Evolutionary conservation across 352 stramenopile genomes (phyloP).

Genomic region (Pythium brassicae): DNA sequence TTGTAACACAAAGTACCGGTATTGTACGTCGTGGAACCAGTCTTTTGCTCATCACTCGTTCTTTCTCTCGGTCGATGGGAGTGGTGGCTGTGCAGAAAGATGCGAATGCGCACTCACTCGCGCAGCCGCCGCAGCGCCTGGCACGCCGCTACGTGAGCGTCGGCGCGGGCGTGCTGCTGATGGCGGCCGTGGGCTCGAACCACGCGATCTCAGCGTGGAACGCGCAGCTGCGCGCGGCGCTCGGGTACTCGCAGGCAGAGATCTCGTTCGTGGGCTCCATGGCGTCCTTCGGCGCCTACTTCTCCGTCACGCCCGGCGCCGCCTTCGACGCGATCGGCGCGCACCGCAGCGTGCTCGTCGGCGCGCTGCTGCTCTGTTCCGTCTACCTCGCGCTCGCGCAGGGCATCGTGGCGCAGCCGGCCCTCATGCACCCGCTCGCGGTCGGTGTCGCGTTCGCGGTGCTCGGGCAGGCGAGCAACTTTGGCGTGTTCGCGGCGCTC

Average conservation of each 20-base stretch:
- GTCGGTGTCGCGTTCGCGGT: constrained; percentile 53
- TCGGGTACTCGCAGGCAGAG: constrained; percentile 64
- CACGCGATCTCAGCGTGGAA: constrained; percentile 81
- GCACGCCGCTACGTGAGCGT: constrained; percentile 45
- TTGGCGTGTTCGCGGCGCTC: constrained; percentile 67
- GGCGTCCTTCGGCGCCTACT: constrained; percentile 76
- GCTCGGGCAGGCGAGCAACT: constrained; percentile 60
- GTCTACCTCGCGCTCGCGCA: constrained; percentile 43
- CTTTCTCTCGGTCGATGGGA: too few relatives aligned
- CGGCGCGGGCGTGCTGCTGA: constrained; percentile 45
- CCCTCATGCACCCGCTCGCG: constrained; percentile 35
- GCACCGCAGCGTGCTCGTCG: constrained; percentile 49
- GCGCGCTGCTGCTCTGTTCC: constrained; percentile 26
- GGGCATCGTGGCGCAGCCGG: constrained; percentile 26
- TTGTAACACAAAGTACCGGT: too few relatives aligned
- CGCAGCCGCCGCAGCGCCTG: constrained; percentile 5
- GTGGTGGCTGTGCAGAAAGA: not conserved
- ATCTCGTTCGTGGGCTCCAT: constrained; percentile 79
- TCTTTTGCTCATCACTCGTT: too few relatives aligned
- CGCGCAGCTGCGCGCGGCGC: constrained; percentile 45
- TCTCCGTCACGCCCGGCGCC: constrained; percentile 59
- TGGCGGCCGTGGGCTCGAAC: constrained; percentile 60
- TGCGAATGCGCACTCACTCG: not conserved
- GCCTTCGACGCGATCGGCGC: constrained; percentile 67
- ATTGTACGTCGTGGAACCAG: too few relatives aligned